Percentiles rank a stretch among this genome's conserved stretches.
These are phyloP conservation scores for Erythrophleum fordii DNA, from an alignment of 306 rosid species.

Conservation along the genomic window DNA sequence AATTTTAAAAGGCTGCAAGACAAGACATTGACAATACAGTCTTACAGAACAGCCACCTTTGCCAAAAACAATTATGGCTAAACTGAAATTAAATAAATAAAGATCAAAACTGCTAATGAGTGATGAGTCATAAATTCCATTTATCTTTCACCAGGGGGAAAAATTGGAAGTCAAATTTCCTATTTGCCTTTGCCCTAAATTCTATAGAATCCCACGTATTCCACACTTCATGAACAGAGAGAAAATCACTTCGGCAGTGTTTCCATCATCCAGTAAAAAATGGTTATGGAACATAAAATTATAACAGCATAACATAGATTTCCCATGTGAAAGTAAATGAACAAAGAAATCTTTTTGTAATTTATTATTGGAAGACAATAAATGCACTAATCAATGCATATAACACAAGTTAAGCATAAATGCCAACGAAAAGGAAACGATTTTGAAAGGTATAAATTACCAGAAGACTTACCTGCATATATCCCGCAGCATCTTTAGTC, in stretches of 20 bases:
- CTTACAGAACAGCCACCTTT: not conserved
- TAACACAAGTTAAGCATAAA: constrained; percentile 29
- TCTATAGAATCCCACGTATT: not conserved
- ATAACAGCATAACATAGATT: not conserved
- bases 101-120: not conserved
- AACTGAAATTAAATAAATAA: constrained; percentile 14
- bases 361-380: constrained; percentile 8
- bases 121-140: not conserved
- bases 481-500: constrained; percentile 88
- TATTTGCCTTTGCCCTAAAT: not conserved
- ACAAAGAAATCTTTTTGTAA: constrained; percentile 5
- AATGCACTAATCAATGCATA: constrained; percentile 6
- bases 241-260: not conserved
- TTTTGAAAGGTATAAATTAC: constrained; percentile 22
- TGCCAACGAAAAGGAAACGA: constrained; percentile 22
- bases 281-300: not conserved
- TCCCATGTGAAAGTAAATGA: constrained; percentile 21
- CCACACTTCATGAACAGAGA: not conserved
- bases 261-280: constrained; percentile 8
- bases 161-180: not conserved
- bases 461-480: constrained; percentile 76
- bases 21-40: constrained; percentile 10
- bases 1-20: constrained; percentile 11
- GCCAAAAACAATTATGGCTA: constrained; percentile 4
- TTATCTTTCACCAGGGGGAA: not conserved